phyloP scores from a whole-genome alignment of 2,329 filamentous ascomycete genomes.

The Elsinoe australis region DNA sequence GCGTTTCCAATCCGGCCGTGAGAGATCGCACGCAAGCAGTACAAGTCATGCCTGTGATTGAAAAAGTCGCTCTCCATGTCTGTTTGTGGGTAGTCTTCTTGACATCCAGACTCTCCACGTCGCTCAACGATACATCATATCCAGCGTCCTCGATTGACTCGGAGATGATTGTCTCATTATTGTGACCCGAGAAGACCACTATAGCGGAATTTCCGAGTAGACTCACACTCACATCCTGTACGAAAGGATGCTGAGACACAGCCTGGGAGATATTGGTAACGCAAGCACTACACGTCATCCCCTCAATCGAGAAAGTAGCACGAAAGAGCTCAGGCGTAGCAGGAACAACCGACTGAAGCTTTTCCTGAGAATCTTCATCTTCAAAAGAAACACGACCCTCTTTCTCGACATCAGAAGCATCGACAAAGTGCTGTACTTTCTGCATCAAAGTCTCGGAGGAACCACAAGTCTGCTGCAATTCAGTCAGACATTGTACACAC shows the following conservation, averaged over 20 bases:
- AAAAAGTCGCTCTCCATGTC: too few relatives aligned
- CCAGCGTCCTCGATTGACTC: conserved; percentile 44
- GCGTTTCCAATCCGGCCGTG: too few relatives aligned
- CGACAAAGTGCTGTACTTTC: too few relatives aligned
- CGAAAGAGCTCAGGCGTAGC: conserved; percentile 4
- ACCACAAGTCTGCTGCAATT: too few relatives aligned
- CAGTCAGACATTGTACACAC: neutral
- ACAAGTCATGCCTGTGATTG: too few relatives aligned
- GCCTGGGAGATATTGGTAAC: conserved; percentile 43
- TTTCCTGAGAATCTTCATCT: conserved; percentile 23
- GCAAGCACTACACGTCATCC: conserved; percentile 54
- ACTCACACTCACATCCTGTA: conserved; percentile 44
- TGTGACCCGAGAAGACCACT: conserved; percentile 42
- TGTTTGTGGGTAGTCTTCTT: too few relatives aligned
- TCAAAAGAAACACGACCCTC: conserved; percentile 11
- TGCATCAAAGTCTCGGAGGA: too few relatives aligned
- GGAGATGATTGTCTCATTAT: conserved; percentile 40
- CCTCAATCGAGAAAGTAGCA: conserved; percentile 41
- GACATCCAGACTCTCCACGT: conserved; percentile 20
- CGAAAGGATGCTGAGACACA: conserved; percentile 40
- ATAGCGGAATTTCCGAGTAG: conserved; percentile 45
- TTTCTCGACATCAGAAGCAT: neutral
- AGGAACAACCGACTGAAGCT: conserved; percentile 7
- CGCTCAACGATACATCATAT: conserved; percentile 34
- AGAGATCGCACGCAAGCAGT: too few relatives aligned